Evolutionary conservation across 1,284 basidiomycete species (phyloP).

Genomic region (Moesziomyces aphidis): DNA sequence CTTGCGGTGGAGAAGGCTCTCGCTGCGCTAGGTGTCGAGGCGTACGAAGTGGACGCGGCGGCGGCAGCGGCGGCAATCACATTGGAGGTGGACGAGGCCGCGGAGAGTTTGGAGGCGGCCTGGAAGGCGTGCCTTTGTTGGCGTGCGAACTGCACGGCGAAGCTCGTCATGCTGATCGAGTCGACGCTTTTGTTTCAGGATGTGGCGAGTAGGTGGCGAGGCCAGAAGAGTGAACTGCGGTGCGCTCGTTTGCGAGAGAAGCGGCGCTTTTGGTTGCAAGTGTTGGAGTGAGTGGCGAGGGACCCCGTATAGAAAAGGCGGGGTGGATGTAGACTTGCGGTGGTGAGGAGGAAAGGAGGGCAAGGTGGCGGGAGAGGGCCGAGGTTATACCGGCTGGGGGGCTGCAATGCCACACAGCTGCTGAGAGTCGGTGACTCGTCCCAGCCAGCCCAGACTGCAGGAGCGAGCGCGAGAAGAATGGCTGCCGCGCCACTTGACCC

Average conservation of each 20-base stretch:
- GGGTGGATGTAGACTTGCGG: not conserved
- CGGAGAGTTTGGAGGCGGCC: slow-evolving; percentile 37
- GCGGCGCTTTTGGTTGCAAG: not conserved
- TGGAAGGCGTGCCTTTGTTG: slow-evolving; percentile 47
- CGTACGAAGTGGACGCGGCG: slow-evolving; percentile 28
- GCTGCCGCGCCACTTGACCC: slow-evolving; percentile 8
- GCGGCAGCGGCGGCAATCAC: slow-evolving; percentile 16
- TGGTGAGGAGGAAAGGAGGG: slow-evolving; percentile 1
- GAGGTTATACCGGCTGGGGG: slow-evolving; percentile 4
- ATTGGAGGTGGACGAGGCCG: slow-evolving; percentile 26
- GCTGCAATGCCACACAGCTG: too few relatives aligned
- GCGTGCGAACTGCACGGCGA: slow-evolving; percentile 50
- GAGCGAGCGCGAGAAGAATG: not conserved
- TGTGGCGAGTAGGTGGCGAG: not conserved
- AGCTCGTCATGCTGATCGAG: slow-evolving; percentile 39
- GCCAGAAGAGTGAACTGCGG: not conserved
- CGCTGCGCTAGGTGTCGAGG: slow-evolving; percentile 28
- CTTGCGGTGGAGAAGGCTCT: slow-evolving; percentile 47
- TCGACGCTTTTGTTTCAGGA: slow-evolving; percentile 3
- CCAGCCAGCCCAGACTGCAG: not conserved
- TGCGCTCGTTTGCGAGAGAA: not conserved
- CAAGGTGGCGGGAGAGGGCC: not conserved
- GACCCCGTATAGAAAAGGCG: too few relatives aligned
- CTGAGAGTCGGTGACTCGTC: slow-evolving; percentile 16
- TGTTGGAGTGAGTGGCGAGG: not conserved